Evolutionary conservation across 2,329 filamentous ascomycete species (phyloP), one percentile per base, ranked within the genome.

Genomic region (Alternaria sp.): DNA sequence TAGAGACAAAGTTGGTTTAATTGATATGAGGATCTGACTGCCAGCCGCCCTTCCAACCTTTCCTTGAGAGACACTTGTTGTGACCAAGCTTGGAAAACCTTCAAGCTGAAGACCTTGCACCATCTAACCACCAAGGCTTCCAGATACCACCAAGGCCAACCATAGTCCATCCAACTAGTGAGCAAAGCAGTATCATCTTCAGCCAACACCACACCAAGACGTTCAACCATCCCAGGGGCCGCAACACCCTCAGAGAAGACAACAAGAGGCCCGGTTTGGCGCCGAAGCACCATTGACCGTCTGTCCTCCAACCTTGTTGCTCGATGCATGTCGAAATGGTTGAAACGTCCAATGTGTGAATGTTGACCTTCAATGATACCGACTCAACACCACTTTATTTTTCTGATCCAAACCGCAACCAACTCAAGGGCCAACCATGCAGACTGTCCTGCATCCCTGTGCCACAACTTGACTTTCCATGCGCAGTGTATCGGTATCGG

Each of bases 241-340:
- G 41, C n/a, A 18, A 38, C 52, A 36, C 54, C 34, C 44, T 43
- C n/a, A 53, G 14, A 36, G 30, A 56, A 48, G 38, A 55, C 30
- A 49, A 49, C 46, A 49, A 49, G 46, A 64, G 58, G 58, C 58
- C 62, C 52, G 34, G 41, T 64, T 40, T 60, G 51, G 56, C 49
- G 48, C 57, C 9, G 10, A 44, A 45, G 56, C 34, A 11, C 43
- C 56, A 59, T 59, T 48, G 56, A 59, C 57, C 38, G 28, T 62
- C 55, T 64, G 6, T 64, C 59, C 59, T 64, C 62, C 62, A 48
- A 59, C 59, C 48, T 50, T 56, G 44, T 38, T 50, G 54, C 30
- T 49, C 46, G 18, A 43, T 27, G 14, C 25, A 36, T 28, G 8
- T 56, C 53, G n/a, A 54, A 34, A 32, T 49, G 22, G 44, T n/a